phyloP scores from a whole-genome alignment of 305 asterid species.

The Plantago coronopus region DNA sequence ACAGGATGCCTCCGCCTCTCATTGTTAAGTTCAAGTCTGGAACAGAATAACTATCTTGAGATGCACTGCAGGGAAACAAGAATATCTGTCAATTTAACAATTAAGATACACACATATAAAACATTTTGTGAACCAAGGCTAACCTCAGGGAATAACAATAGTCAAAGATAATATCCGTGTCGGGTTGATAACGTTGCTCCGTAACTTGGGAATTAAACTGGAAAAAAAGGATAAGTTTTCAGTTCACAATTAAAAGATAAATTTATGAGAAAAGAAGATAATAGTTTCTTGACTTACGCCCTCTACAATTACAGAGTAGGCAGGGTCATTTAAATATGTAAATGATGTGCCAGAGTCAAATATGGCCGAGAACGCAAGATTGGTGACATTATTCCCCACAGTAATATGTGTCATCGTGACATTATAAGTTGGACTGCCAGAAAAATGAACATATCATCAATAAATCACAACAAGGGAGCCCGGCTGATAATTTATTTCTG shows the following conservation, averaged over 20 bases:
- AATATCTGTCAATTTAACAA: conserved; percentile 14
- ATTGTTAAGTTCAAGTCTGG: conserved; percentile 72
- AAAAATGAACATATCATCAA: conserved; percentile 16
- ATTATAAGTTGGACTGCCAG: conserved; percentile 66
- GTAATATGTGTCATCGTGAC: conserved; percentile 65
- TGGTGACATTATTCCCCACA: conserved; percentile 47
- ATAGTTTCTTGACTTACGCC: conserved; percentile 30
- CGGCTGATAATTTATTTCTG: not conserved
- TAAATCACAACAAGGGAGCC: conserved; percentile 2
- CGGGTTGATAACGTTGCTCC: conserved; percentile 51
- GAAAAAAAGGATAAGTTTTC: conserved; percentile 19
- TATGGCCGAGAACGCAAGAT: conserved; percentile 55
- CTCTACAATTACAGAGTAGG: conserved; percentile 52
- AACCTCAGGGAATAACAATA: conserved; percentile 74
- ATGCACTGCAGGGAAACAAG: conserved; percentile 45
- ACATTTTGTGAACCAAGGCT: conserved; percentile 7
- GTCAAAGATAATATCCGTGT: conserved; percentile 48
- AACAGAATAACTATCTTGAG: conserved; percentile 32
- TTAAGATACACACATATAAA: not conserved
- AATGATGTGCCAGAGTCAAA: conserved; percentile 96
- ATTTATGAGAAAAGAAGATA: not conserved
- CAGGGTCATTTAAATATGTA: conserved; percentile 78
- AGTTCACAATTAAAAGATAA: not conserved
- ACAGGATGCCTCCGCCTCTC: conserved; percentile 65
- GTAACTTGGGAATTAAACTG: conserved; percentile 63